Base-by-base conservation (phyloP, 768 basidiomycete genomes). In the Coprinopsis strossmayeri region DNA sequence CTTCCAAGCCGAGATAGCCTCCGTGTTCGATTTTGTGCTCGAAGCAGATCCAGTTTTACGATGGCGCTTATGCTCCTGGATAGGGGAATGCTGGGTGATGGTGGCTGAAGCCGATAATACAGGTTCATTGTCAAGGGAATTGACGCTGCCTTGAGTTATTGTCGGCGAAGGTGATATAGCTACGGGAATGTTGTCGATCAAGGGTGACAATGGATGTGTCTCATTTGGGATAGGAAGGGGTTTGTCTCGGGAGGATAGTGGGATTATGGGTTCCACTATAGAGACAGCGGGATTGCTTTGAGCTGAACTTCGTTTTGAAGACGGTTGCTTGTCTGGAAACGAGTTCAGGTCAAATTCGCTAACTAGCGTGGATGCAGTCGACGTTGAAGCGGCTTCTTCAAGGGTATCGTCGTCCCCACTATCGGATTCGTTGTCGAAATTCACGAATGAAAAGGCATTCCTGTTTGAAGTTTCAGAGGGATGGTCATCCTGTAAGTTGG, bases 1-100 rank as follows among this genome's bases (percentile, higher is more conserved):
- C 35, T 32, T 45, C 39, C 65, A 64, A 34, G 74, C 73, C 7
- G 70, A 61, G 12, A 57, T 54, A 5, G 63, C 65, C 35, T 51
- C 50, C 23, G 45, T 27, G 18, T 45, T 17, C 12, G 50, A 51
- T 18, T 34, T 40, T 11, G 45, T 46, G 37, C 50, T 51, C 9
- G 50, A 51, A 23, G 12, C 25, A 7, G 50, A 51, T 5, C 7
- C 37, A 12, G 34, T 38, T 24, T 51, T 51, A 24, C 23, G 23
- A 27, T 51, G 50, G 9, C 28, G 23, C n/a, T 39, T 45, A n/a
- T 17, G 42, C 4, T 32, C 48, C 15, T 26, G 35, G 43, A 45
- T 28, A 11, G 49, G 30, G n/a, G 48, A 35, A 12, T 41, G 18
- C 17, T 50, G 49, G 20, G 30, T 45, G 35, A 50, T 10, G 5